These are phyloP conservation scores for Casuarina cunninghamiana DNA, from an alignment of 306 rosid genomes.

Conservation along the genomic window DNA sequence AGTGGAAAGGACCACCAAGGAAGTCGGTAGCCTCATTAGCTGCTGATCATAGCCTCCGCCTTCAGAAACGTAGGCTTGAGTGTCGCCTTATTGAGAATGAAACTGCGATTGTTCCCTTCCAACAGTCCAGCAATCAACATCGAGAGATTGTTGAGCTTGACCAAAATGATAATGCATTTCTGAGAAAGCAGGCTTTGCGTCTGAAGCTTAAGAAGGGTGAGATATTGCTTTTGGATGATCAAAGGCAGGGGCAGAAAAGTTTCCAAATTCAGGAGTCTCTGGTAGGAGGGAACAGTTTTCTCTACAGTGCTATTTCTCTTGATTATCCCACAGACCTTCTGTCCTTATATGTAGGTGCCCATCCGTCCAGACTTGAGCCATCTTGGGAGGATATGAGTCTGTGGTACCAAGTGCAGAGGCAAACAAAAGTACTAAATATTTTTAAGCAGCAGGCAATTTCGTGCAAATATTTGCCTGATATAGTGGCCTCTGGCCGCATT, in stretches of 20 bases:
- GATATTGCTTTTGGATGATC: constrained; percentile 72
- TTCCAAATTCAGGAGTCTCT: constrained; percentile 76
- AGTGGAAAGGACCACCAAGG: constrained; percentile 87
- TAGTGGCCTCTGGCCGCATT: constrained; percentile 78
- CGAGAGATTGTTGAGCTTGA: constrained; percentile 82
- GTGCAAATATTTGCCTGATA: constrained; percentile 72
- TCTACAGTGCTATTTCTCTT: constrained; percentile 64
- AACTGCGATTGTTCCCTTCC: constrained; percentile 61
- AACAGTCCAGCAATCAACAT: constrained; percentile 43
- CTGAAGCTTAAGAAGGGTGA: constrained; percentile 64
- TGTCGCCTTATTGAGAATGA: constrained; percentile 60
- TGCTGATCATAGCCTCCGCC: constrained; percentile 83
- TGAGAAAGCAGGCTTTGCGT: constrained; percentile 44
- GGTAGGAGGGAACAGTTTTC: constrained; percentile 62
- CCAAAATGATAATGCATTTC: constrained; percentile 41
- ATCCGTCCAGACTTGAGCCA: constrained; percentile 84
- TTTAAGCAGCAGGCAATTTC: constrained; percentile 68
- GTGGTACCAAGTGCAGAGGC: constrained; percentile 97
- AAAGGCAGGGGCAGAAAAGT: constrained; percentile 67
- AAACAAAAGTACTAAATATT: constrained; percentile 82
- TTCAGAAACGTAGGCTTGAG: constrained; percentile 80
- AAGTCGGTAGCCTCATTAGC: constrained; percentile 75
- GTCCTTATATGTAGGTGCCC: constrained; percentile 75
- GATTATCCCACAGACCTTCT: constrained; percentile 60
- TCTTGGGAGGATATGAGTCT: constrained; percentile 99